Conservation (phyloP, 345 rosid genomes). For the Corymbia maculata region DNA sequence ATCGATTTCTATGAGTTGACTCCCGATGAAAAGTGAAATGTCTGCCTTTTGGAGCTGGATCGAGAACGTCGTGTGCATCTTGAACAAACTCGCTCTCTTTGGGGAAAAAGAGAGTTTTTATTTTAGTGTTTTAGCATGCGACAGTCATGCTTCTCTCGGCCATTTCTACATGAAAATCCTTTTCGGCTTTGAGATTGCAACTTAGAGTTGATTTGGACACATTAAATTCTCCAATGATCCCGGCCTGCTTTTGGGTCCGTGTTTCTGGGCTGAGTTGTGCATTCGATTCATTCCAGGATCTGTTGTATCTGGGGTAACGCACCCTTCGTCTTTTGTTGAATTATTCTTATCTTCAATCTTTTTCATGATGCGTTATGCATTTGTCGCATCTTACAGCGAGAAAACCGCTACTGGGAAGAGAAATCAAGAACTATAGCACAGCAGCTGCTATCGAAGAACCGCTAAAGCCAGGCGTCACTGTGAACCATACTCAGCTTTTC, state of each 20-base stretch:
- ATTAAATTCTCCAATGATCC: neutral
- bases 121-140: neutral
- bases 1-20: neutral
- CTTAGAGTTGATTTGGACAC: neutral
- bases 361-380: neutral
- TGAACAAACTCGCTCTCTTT: neutral
- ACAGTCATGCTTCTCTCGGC: neutral
- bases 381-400: conserved; percentile 24
- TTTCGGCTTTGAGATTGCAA: neutral
- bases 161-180: neutral
- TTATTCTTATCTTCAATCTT: neutral
- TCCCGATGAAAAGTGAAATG: neutral
- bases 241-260: neutral
- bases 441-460: conserved; percentile 47
- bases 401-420: conserved; percentile 18
- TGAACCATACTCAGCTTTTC: conserved; percentile 49
- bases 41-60: neutral
- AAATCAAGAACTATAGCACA: conserved; percentile 39
- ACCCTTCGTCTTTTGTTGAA: neutral
- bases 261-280: neutral
- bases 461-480: conserved; percentile 50
- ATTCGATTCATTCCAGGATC: neutral
- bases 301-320: neutral
- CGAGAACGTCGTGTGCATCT: neutral
- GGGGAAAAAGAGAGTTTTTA: neutral